Evolutionary conservation across 2,329 filamentous ascomycete species (phyloP), one percentile per base, ranked within the genome.

Genomic region (Clathrospora elynae): DNA sequence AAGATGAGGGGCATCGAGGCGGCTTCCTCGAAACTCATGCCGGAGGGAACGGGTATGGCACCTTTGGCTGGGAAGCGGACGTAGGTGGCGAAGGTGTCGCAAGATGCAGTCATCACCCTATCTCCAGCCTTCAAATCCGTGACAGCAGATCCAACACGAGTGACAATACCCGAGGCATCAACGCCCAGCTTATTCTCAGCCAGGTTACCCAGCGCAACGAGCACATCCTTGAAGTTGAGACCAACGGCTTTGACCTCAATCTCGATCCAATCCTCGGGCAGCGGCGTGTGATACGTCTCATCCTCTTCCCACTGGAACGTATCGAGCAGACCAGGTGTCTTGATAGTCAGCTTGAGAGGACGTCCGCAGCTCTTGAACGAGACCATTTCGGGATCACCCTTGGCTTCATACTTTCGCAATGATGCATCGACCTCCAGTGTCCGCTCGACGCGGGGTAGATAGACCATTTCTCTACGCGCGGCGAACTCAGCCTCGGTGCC

Each of bases 21-120:
- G 6, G 41, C 41, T 29, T 44, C 34, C 22, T 39, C 35, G 34
- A 44, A 44, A 8, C 29, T 44, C 41, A 44, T 43, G 12, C 17
- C 23, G 11, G 28, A 26, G 13, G 41, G 28, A 16, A 38, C 16
- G 16, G 22, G 5, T 26, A 43, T 43, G 11, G 34, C 41, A 22
- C 41, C 41, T 29, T 43, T 43, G 41, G 41, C 39, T 5, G 39
- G 39, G 39, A 42, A 42, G 22, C 40, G 40, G 22, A 43, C 33
- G 6, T 37, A 43, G 16, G 40, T 43, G 22, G 40, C 33, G 16
- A 43, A 43, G 6, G 40, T 33, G 18, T 43, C 33, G 11, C 40
- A 43, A 13, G 40, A 43, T 13, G 40, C 40, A 17, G 39, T 42
- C 40, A 37, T 43, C 6, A 43, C 34, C 11, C 13, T 33, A 5